Evolutionary conservation across 129 eudicot species (phyloP).

Genomic region (Flaveria brownii): DNA sequence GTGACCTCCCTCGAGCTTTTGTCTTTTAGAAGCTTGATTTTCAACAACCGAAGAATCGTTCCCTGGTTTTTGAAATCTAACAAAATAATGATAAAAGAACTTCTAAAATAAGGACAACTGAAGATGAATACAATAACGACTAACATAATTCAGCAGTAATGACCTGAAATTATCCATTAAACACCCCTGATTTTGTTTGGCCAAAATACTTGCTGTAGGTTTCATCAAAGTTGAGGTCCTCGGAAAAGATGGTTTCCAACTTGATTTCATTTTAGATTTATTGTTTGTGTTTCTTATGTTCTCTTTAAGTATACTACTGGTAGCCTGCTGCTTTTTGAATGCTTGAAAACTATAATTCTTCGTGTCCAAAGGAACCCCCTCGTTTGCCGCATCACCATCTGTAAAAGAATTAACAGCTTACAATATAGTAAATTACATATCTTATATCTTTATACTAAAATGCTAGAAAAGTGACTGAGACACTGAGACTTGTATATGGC

Average conservation of each 20-base stretch:
- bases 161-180: conserved; percentile 58
- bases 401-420: conserved; percentile 17
- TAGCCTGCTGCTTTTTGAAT: conserved; percentile 43
- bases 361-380: conserved; percentile 35
- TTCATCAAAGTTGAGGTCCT: conserved; percentile 94
- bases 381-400: conserved; percentile 40
- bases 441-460: neutral
- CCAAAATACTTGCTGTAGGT: conserved; percentile 95
- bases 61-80: conserved; percentile 53
- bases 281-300: conserved; percentile 33
- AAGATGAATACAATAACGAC: conserved; percentile 1
- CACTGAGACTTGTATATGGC: neutral
- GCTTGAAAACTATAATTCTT: conserved; percentile 33
- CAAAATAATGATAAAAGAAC: conserved; percentile 5
- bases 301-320: conserved; percentile 37
- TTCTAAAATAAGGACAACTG: conserved; percentile 9
- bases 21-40: conserved; percentile 91
- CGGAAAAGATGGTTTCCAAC: conserved; percentile 51
- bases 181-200: conserved; percentile 71
- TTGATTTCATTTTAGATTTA: conserved; percentile 47
- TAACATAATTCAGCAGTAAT: neutral
- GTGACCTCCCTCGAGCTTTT: conserved; percentile 93
- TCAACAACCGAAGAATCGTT: conserved; percentile 54
- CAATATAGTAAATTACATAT: neutral
- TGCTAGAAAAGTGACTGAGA: too few species aligned